A percentile compares a stretch with the other conserved stretches of the same genome.
These are phyloP conservation scores for Acanthamoeba triangularis DNA, from an alignment of 208 protist genomes.

Conservation along the genomic window DNA sequence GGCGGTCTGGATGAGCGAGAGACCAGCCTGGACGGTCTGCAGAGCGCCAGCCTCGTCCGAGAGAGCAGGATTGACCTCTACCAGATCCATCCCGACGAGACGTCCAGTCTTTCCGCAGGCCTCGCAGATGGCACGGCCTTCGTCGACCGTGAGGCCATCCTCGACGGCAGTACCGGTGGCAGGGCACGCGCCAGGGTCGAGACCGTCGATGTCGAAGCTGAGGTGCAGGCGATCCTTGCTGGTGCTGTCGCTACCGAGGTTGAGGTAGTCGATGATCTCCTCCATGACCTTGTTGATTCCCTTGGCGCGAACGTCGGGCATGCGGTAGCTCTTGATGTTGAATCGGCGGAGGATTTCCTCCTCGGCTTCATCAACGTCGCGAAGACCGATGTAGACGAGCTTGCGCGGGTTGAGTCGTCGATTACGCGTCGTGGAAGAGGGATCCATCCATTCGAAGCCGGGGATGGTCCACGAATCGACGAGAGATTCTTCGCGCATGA, in stretches of 20 bases:
- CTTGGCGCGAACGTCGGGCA: constrained; percentile 73
- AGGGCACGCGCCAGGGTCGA: constrained; percentile 89
- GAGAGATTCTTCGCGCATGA: constrained; percentile 82
- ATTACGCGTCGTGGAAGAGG: constrained; percentile 53
- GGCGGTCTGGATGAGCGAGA: constrained; percentile 87
- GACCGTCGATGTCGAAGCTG: constrained; percentile 91
- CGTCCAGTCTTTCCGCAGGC: constrained; percentile 87
- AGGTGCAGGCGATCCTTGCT: constrained; percentile 89
- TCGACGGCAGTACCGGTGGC: constrained; percentile 90
- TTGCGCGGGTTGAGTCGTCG: constrained; percentile 87
- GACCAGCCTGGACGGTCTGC: constrained; percentile 87
- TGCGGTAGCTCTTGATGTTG: constrained; percentile 83
- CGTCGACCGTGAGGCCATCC: constrained; percentile 88
- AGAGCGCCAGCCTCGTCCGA: constrained; percentile 81
- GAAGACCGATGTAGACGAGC: constrained; percentile 91
- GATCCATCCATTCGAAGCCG: constrained; percentile 83
- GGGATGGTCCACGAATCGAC: constrained; percentile 88
- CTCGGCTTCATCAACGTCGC: constrained; percentile 91
- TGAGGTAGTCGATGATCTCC: constrained; percentile 88
- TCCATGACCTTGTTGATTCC: constrained; percentile 89
- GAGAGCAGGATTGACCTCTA: constrained; percentile 91
- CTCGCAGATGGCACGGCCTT: constrained; percentile 88
- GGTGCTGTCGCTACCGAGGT: constrained; percentile 73
- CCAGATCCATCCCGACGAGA: constrained; percentile 89
- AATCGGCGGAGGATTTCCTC: constrained; percentile 88